These are phyloP conservation scores for Byssothecium circinans DNA, from an alignment of 2,329 filamentous ascomycete species.

Conservation along the genomic window DNA sequence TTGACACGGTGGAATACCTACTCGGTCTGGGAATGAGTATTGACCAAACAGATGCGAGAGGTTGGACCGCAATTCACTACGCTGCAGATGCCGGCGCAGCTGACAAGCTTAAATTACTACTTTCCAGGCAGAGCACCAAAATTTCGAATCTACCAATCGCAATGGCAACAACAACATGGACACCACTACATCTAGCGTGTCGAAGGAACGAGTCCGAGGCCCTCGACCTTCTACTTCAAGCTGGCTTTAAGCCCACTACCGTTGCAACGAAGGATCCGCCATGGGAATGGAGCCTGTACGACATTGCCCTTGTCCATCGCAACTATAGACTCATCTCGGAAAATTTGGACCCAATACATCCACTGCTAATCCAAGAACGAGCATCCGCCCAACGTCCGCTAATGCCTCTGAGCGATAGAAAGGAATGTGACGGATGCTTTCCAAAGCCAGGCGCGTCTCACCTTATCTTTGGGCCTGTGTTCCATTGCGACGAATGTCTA, in stretches of 20 bases:
- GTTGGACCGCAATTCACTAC: no score
- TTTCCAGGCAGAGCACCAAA: no score
- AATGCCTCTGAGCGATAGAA: no score
- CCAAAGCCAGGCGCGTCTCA: not conserved
- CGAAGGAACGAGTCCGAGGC: constrained; percentile 1
- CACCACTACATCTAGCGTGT: no score
- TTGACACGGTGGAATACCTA: no score
- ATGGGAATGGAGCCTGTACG: constrained; percentile 7
- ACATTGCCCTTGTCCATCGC: constrained; percentile 7
- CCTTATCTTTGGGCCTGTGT: not conserved
- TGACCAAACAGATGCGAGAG: no score
- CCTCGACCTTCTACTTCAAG: constrained; percentile 3
- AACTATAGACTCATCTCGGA: constrained; percentile 3
- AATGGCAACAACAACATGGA: no score
- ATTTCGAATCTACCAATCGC: no score
- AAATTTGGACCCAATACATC: constrained; percentile 1
- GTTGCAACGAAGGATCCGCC: constrained; percentile 8
- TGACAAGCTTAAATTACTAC: no score
- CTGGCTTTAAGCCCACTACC: constrained; percentile 3
- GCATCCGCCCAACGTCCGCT: no score
- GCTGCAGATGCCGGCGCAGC: no score
- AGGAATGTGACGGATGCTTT: constrained; percentile 6
- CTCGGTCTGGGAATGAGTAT: no score
- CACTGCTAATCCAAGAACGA: not conserved
- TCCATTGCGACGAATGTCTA: constrained; percentile 7